Conservation (phyloP, 495 filamentous ascomycete genomes). For the Lichina pygmaea region DNA sequence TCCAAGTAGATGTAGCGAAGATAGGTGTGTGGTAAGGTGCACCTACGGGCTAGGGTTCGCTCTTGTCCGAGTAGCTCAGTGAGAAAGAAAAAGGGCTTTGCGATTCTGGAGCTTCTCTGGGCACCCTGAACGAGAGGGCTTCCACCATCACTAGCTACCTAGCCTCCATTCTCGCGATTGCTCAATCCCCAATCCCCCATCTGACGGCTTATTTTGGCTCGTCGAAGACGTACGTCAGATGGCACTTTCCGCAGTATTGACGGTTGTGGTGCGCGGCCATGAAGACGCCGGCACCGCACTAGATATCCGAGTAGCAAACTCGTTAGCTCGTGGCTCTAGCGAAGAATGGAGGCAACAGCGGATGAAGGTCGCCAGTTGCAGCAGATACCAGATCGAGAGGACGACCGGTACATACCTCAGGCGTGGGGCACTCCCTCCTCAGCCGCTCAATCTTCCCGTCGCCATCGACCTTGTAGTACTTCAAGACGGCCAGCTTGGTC, state of each 20-base stretch:
- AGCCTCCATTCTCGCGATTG: too few relatives aligned
- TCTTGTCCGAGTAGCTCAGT: too few relatives aligned
- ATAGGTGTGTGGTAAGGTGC: too few relatives aligned
- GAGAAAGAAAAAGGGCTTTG: too few relatives aligned
- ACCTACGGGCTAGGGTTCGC: too few relatives aligned
- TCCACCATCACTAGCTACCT: too few relatives aligned
- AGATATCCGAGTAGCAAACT: slow-evolving; percentile 7
- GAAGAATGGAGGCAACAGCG: background rate
- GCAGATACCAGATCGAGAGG: background rate
- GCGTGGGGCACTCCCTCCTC: slow-evolving; percentile 78
- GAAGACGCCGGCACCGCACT: slow-evolving; percentile 99
- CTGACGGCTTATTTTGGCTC: slow-evolving; percentile 27
- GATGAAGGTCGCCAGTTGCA: background rate
- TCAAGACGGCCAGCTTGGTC: slow-evolving; percentile 98
- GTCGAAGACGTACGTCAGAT: slow-evolving; percentile 99
- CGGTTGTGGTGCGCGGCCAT: slow-evolving; percentile 99
- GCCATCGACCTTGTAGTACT: slow-evolving; percentile 99
- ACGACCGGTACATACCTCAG: slow-evolving; percentile 39
- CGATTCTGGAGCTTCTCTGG: too few relatives aligned
- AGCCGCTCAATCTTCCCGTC: slow-evolving; percentile 99
- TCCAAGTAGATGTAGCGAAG: too few relatives aligned
- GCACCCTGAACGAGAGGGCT: too few relatives aligned
- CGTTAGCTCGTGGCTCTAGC: background rate
- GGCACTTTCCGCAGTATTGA: slow-evolving; percentile 98
- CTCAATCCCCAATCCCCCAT: background rate